Evolutionary conservation across 169 alveolate species (phyloP).

Genomic region (Miamiensis avidus): DNA sequence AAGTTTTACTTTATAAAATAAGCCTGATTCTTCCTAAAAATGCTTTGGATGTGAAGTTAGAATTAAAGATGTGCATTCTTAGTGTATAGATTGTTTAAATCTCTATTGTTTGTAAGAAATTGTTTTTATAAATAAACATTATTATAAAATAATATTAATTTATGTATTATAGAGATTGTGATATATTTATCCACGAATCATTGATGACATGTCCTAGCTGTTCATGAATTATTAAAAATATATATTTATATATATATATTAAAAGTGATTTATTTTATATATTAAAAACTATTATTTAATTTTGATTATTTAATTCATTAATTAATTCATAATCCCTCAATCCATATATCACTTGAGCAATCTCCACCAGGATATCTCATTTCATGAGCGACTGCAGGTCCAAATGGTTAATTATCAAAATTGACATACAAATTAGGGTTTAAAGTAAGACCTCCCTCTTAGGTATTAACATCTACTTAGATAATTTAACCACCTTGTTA

Average conservation of each 20-base stretch:
- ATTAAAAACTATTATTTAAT: no score
- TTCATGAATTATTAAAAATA: not conserved
- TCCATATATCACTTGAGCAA: conserved; percentile 53
- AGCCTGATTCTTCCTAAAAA: not conserved
- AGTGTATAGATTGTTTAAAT: not conserved
- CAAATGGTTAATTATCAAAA: conserved; percentile 43
- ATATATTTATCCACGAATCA: not conserved
- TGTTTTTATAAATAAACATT: no score
- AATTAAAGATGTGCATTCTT: not conserved
- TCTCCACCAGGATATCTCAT: conserved; percentile 54
- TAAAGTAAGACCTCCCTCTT: conserved; percentile 30
- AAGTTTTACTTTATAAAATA: no score
- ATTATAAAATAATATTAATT: no score
- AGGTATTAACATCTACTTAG: conserved; percentile 45
- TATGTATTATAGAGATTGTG: not conserved
- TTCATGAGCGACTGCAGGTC: conserved; percentile 40
- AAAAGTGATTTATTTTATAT: no score
- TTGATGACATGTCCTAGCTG: not conserved
- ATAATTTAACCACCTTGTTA: conserved; percentile 38
- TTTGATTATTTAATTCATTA: no score
- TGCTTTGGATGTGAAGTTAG: not conserved
- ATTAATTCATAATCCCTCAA: no score
- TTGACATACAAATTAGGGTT: conserved; percentile 38
- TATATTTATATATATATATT: no score
- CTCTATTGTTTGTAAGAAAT: not conserved